These are phyloP conservation scores for Jamesozyma lodderae DNA, from an alignment of 805 yeast genomes.

Conservation along the genomic window DNA sequence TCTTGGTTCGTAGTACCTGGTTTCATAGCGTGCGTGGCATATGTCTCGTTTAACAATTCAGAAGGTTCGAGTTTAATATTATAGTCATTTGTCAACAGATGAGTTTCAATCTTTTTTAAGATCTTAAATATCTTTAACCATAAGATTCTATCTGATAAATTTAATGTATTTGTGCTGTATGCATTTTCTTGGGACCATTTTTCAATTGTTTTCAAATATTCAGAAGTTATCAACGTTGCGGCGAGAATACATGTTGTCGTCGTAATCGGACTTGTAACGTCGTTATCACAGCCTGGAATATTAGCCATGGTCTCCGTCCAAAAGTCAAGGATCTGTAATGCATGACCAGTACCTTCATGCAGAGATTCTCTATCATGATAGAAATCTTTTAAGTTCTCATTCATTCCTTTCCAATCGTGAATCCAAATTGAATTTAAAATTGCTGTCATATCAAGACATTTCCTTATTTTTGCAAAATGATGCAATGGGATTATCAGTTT, in stretches of 20 bases:
- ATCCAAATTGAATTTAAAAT: conserved; percentile 50
- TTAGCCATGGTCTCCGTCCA: conserved; percentile 61
- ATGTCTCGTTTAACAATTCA: conserved; percentile 43
- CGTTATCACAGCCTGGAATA: neutral
- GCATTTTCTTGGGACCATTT: conserved; percentile 11
- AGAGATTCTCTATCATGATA: conserved; percentile 51
- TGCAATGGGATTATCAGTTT: conserved; percentile 59
- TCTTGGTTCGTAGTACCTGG: conserved; percentile 36
- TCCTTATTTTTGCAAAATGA: conserved; percentile 57
- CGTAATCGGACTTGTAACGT: conserved; percentile 51
- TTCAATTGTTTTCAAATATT: conserved; percentile 51
- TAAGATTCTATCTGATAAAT: conserved; percentile 46
- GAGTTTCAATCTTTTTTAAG: conserved; percentile 51
- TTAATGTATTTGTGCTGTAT: conserved; percentile 20
- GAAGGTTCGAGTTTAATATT: conserved; percentile 42
- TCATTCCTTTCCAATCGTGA: conserved; percentile 64
- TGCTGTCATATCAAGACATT: conserved; percentile 52
- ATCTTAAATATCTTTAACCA: conserved; percentile 59
- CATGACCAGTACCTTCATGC: conserved; percentile 50
- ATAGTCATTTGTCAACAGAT: conserved; percentile 43
- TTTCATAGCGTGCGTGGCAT: conserved; percentile 49
- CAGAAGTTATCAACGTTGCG: conserved; percentile 51
- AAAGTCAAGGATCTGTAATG: conserved; percentile 50
- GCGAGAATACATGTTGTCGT: conserved; percentile 58
- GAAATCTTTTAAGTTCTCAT: conserved; percentile 38